phyloP scores from a whole-genome alignment of 495 filamentous ascomycete species.

The Penicillium cosmopolitanum region DNA sequence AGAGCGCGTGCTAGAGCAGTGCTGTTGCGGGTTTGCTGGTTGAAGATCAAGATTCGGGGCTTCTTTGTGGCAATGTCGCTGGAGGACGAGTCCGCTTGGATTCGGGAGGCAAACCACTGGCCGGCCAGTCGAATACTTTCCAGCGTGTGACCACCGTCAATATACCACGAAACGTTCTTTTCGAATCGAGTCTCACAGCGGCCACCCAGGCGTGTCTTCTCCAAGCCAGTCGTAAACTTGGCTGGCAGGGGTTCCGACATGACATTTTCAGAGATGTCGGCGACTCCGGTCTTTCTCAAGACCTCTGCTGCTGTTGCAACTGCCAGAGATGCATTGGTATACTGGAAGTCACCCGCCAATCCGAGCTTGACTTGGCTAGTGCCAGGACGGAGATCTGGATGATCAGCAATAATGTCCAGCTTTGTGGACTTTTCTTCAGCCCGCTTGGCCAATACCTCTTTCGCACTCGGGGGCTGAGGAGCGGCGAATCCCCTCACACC shows the following conservation, averaged over 20 bases:
- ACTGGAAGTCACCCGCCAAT: slow-evolving; percentile 81
- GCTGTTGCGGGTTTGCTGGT: slow-evolving; percentile 87
- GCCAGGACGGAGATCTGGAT: slow-evolving; percentile 60
- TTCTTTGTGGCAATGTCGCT: slow-evolving; percentile 43
- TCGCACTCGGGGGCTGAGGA: slow-evolving; percentile 66
- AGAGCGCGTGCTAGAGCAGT: slow-evolving; percentile 66
- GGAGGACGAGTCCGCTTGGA: slow-evolving; percentile 50
- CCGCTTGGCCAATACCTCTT: slow-evolving; percentile 69
- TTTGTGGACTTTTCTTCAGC: slow-evolving; percentile 67
- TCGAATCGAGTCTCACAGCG: slow-evolving; percentile 80
- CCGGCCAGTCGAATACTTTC: slow-evolving; percentile 82
- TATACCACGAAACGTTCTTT: slow-evolving; percentile 75
- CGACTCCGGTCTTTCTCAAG: slow-evolving; percentile 47
- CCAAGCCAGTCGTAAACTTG: slow-evolving; percentile 74
- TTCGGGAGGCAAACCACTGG: slow-evolving; percentile 74
- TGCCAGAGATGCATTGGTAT: slow-evolving; percentile 82
- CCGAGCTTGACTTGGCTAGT: slow-evolving; percentile 64
- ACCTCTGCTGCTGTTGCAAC: slow-evolving; percentile 71
- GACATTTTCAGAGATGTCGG: slow-evolving; percentile 48
- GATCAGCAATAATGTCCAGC: slow-evolving; percentile 62
- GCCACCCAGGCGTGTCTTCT: slow-evolving; percentile 75
- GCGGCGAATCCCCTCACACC: slow-evolving; percentile 73
- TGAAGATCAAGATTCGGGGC: slow-evolving; percentile 83
- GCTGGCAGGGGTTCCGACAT: slow-evolving; percentile 57
- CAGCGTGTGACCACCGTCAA: slow-evolving; percentile 90